Percentiles rank a stretch among this genome's conserved stretches.
These are phyloP conservation scores for Aureobasidium pullulans DNA, from an alignment of 2,329 filamentous ascomycete genomes.

Conservation along the genomic window DNA sequence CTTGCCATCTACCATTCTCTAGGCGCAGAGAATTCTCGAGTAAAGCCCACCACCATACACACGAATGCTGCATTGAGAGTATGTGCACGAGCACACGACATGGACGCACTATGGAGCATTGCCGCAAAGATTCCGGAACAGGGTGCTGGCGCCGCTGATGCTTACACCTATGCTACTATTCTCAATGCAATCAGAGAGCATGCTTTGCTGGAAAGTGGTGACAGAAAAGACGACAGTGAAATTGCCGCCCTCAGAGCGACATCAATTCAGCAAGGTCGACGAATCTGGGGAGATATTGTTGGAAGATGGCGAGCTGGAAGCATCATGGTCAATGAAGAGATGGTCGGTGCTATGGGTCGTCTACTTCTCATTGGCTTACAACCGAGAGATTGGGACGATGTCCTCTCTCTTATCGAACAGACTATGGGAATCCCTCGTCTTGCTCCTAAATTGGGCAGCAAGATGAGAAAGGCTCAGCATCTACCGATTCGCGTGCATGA, in stretches of 20 bases:
- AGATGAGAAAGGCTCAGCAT: conserved; percentile 23
- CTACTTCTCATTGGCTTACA: conserved; percentile 60
- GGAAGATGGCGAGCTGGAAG: conserved; percentile 66
- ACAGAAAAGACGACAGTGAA: conserved; percentile 22
- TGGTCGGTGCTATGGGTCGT: conserved; percentile 75
- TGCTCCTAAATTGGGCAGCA: conserved; percentile 30
- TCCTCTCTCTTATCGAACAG: conserved; percentile 71
- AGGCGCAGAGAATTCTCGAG: conserved; percentile 51
- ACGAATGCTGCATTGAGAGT: conserved; percentile 82
- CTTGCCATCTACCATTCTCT: conserved; percentile 72
- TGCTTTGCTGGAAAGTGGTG: conserved; percentile 17
- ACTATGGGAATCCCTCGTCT: conserved; percentile 67
- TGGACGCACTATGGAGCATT: conserved; percentile 75
- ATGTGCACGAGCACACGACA: conserved; percentile 64
- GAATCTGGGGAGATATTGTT: conserved; percentile 74
- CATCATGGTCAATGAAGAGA: conserved; percentile 65
- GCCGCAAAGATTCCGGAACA: conserved; percentile 61
- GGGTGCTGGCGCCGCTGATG: conserved; percentile 58
- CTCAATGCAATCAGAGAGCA: conserved; percentile 63
- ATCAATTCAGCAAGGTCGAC: conserved; percentile 58
- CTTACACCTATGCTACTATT: conserved; percentile 72
- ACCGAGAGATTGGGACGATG: conserved; percentile 58
- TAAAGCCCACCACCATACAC: conserved; percentile 72
- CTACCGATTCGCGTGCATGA: conserved; percentile 17
- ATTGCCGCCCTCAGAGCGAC: conserved; percentile 29